These are phyloP conservation scores for Gonium pectorale DNA, from an alignment of 139 green algal species.

Conservation along the genomic window DNA sequence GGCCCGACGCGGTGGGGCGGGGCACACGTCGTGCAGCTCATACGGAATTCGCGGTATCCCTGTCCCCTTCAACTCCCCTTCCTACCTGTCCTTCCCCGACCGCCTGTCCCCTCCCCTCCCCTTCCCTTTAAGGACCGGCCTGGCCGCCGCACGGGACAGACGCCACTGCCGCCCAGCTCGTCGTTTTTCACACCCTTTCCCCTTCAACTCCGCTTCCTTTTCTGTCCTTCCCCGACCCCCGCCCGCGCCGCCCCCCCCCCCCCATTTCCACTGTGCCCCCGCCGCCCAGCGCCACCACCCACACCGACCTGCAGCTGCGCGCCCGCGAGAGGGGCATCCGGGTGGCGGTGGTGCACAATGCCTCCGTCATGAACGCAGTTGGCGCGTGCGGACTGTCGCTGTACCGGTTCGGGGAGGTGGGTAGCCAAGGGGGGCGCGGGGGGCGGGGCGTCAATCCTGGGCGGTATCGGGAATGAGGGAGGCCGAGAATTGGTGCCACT, in stretches of 20 bases:
- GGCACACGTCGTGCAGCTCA: too few relatives aligned
- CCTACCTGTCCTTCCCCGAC: too few relatives aligned
- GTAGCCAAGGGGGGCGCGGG: not conserved
- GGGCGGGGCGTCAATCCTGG: not conserved
- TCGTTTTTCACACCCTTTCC: too few relatives aligned
- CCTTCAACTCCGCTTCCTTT: not conserved
- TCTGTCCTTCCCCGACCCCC: not conserved
- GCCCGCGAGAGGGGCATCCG: constrained; percentile 80
- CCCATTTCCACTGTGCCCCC: not conserved
- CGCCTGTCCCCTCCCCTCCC: too few relatives aligned
- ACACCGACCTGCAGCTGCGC: constrained; percentile 94
- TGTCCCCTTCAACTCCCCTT: too few relatives aligned
- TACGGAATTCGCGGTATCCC: too few relatives aligned
- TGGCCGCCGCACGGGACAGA: too few relatives aligned
- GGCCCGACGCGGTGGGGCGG: too few relatives aligned
- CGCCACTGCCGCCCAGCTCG: too few relatives aligned
- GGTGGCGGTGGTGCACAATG: constrained; percentile 96
- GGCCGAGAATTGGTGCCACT: too few relatives aligned
- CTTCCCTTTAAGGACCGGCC: too few relatives aligned
- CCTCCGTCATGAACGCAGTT: constrained; percentile 96
- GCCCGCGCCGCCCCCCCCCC: not conserved
- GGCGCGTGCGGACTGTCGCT: constrained; percentile 94
- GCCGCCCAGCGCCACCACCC: constrained; percentile 89
- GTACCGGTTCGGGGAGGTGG: constrained; percentile 95
- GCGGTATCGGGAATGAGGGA: too few relatives aligned